Evolutionary conservation across 768 basidiomycete genomes (phyloP).

Genomic region (Mycena maculata): DNA sequence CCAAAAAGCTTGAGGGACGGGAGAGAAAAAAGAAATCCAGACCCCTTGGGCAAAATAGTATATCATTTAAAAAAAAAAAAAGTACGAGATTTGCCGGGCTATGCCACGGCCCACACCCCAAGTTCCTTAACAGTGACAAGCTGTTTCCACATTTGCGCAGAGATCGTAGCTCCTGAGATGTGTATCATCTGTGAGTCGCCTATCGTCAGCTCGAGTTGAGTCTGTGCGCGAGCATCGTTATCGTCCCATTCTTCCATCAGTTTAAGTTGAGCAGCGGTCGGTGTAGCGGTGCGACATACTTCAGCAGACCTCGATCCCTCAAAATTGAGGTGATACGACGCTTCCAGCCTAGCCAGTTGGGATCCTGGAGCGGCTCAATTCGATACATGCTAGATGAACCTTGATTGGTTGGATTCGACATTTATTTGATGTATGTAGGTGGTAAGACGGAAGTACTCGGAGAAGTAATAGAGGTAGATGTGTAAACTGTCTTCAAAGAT

Average conservation of each 20-base stretch:
- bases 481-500: slow-evolving; percentile 2
- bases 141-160: slow-evolving; percentile 14
- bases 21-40: too few relatives aligned
- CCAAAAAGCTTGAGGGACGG: too few relatives aligned
- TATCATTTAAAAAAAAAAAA: too few relatives aligned
- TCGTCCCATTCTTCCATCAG: slow-evolving; percentile 13
- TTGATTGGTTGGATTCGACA: neutral
- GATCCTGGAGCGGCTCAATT: slow-evolving; percentile 1
- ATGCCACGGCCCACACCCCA: too few relatives aligned
- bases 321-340: slow-evolving; percentile 7
- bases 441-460: slow-evolving; percentile 6
- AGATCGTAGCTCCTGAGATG: slow-evolving; percentile 1
- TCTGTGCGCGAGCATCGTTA: slow-evolving; percentile 13
- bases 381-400: neutral
- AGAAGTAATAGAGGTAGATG: neutral
- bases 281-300: slow-evolving; percentile 12
- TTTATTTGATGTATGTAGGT: too few relatives aligned
- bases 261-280: neutral
- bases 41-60: too few relatives aligned
- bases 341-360: slow-evolving; percentile 9
- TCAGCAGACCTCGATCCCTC: slow-evolving; percentile 9
- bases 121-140: slow-evolving; percentile 1
- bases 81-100: too few relatives aligned
- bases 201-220: slow-evolving; percentile 21
- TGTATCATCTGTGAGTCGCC: slow-evolving; percentile 18